Conservation (phyloP, 1,139 yeast genomes). For the Protomyces gravidus region DNA sequence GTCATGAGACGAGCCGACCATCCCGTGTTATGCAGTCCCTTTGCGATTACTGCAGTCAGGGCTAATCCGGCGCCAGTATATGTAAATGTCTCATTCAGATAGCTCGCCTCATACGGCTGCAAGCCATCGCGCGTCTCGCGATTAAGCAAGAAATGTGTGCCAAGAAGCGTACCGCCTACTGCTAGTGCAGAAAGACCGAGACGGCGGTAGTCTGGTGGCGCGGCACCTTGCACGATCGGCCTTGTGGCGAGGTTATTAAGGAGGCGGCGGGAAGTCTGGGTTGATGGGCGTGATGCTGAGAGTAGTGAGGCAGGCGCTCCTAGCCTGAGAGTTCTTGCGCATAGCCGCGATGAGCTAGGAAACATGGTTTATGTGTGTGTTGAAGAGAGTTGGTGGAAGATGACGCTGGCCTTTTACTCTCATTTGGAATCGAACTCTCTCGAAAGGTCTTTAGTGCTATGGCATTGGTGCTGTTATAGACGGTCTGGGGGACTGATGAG, state of each 20-base stretch:
- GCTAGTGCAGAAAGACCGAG: slow-evolving; percentile 20
- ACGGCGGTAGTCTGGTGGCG: slow-evolving; percentile 19
- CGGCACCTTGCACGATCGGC: slow-evolving; percentile 12
- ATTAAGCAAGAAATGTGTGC: slow-evolving; percentile 22
- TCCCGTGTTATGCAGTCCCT: slow-evolving; percentile 26
- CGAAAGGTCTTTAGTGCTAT: too few relatives aligned
- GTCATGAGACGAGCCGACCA: slow-evolving; percentile 26
- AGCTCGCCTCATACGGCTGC: slow-evolving; percentile 19
- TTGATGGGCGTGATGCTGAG: not conserved
- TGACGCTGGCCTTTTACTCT: too few relatives aligned
- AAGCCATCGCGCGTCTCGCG: slow-evolving; percentile 24
- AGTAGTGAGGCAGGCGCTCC: not conserved
- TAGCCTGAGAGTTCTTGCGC: not conserved
- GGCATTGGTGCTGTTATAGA: too few relatives aligned
- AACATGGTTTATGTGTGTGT: not conserved
- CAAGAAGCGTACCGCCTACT: slow-evolving; percentile 26
- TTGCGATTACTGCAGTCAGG: slow-evolving; percentile 26
- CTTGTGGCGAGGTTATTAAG: not conserved
- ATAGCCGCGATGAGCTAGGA: not conserved
- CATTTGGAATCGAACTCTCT: too few relatives aligned
- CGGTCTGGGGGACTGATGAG: too few relatives aligned
- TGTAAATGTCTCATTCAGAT: slow-evolving; percentile 24
- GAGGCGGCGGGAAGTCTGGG: not conserved
- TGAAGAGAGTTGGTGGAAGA: too few relatives aligned
- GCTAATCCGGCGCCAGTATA: slow-evolving; percentile 28